A percentile compares a stretch with the other conserved stretches of the same genome.
phyloP scores from a whole-genome alignment of 2,329 filamentous ascomycete species.

The Pyrenochaeta sp. region DNA sequence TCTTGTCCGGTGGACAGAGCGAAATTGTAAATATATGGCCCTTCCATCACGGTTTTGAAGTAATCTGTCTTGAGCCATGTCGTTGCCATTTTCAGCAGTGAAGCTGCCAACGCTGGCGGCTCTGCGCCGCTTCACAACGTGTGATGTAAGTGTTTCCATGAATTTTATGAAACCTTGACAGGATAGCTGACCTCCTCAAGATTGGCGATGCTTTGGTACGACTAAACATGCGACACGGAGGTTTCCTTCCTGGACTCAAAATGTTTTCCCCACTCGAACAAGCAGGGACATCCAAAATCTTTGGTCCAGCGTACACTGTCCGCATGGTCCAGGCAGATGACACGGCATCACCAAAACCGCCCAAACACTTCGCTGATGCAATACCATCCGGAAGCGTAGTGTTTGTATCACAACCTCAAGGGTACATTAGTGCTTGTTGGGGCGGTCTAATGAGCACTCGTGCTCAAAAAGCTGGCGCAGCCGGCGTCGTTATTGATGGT shows the following conservation, averaged over 20 bases:
- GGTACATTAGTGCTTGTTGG: constrained; percentile 60
- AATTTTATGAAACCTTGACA: too few species aligned
- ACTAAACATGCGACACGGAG: constrained; percentile 28
- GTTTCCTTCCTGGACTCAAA: constrained; percentile 62
- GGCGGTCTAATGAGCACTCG: constrained; percentile 63
- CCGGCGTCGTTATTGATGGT: constrained; percentile 62
- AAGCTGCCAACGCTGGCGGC: constrained; percentile 11
- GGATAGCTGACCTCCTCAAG: too few species aligned
- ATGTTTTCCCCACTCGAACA: constrained; percentile 64
- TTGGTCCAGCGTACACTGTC: constrained; percentile 64
- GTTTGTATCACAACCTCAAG: constrained; percentile 59
- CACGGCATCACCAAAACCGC: constrained; percentile 52
- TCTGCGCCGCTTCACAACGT: constrained; percentile 10
- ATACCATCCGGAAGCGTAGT: constrained; percentile 11
- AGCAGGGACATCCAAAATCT: constrained; percentile 60
- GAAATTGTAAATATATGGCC: too few species aligned
- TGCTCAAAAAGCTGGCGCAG: constrained; percentile 55
- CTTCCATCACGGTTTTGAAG: too few species aligned
- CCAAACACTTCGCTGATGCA: constrained; percentile 7
- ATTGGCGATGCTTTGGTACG: constrained; percentile 10
- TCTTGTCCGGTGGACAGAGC: too few species aligned
- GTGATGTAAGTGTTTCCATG: constrained; percentile 3
- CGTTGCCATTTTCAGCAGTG: neutral
- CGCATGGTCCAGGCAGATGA: constrained; percentile 59
- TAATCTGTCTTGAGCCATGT: too few species aligned